A percentile compares a stretch with the other conserved stretches of the same genome.
These are phyloP conservation scores for Ricinus communis DNA, from an alignment of 345 rosid species.

Conservation along the genomic window DNA sequence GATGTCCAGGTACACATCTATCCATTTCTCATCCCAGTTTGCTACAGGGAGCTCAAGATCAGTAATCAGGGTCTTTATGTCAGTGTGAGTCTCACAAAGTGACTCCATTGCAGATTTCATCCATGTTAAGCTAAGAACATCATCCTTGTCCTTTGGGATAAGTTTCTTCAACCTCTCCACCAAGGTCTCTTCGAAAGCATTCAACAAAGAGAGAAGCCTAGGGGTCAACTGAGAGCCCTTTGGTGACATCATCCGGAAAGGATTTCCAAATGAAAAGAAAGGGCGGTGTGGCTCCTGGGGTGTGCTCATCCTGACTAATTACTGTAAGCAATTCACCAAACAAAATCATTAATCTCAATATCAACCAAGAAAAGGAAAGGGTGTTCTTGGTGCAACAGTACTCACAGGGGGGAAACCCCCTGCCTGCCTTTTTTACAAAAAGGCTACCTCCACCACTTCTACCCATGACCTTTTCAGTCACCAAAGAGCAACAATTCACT, in stretches of 20 bases:
- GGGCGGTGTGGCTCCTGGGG: conserved; percentile 76
- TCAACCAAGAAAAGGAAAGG: too few relatives aligned
- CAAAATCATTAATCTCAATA: neutral
- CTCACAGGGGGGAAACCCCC: too few relatives aligned
- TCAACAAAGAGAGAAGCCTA: conserved; percentile 44
- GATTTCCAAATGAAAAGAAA: conserved; percentile 82
- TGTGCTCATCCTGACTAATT: conserved; percentile 57
- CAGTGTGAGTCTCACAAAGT: conserved; percentile 66
- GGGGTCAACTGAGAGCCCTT: conserved; percentile 72
- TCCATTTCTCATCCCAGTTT: conserved; percentile 93
- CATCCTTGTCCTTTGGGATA: conserved; percentile 54
- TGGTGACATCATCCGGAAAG: conserved; percentile 71
- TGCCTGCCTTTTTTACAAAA: neutral
- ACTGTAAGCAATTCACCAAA: conserved; percentile 28
- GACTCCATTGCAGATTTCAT: conserved; percentile 80
- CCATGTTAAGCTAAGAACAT: conserved; percentile 76
- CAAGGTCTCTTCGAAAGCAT: conserved; percentile 60
- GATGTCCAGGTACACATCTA: conserved; percentile 80
- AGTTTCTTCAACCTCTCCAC: conserved; percentile 63
- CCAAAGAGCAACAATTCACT: neutral
- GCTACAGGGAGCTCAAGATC: conserved; percentile 77
- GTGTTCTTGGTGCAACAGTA: too few relatives aligned
- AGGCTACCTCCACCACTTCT: neutral
- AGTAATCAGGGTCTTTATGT: conserved; percentile 62
- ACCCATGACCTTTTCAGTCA: conserved; percentile 5